Percentiles rank a stretch among this genome's conserved stretches.
phyloP scores from a whole-genome alignment of 306 rosid genomes.

The Dryas drummondii region DNA sequence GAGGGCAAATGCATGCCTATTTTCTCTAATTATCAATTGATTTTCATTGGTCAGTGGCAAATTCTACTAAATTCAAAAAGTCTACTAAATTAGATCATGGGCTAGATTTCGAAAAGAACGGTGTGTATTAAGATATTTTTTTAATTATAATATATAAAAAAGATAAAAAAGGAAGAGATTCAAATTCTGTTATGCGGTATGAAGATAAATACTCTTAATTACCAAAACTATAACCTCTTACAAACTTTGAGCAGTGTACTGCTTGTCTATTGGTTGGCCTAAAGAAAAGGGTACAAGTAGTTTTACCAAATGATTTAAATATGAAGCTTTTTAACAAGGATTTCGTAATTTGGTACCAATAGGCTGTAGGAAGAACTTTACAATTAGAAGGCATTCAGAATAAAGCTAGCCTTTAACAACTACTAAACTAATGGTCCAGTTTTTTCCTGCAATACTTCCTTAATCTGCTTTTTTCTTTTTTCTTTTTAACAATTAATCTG shows the following conservation, averaged over 20 bases:
- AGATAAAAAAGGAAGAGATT: no score
- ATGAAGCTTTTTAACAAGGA: neutral
- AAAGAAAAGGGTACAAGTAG: neutral
- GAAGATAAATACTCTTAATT: no score
- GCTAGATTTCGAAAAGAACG: no score
- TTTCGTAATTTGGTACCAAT: slow-evolving; percentile 13
- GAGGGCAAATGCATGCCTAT: neutral
- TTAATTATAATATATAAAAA: no score
- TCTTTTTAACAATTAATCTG: neutral
- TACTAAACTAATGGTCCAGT: slow-evolving; percentile 5
- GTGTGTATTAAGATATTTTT: no score
- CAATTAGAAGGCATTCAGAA: slow-evolving; percentile 9
- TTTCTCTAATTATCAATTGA: neutral
- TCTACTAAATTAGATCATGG: no score
- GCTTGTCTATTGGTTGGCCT: neutral
- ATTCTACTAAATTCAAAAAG: neutral
- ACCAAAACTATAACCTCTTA: no score
- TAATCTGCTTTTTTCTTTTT: neutral
- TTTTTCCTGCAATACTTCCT: neutral
- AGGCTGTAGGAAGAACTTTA: slow-evolving; percentile 7
- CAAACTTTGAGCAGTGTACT: neutral
- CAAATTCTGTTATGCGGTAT: no score
- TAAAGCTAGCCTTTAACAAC: slow-evolving; percentile 8
- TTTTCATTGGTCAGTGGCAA: neutral
- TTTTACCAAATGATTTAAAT: neutral